Evolutionary conservation across 257 asterid genomes (phyloP), one percentile per base, ranked within the genome.

Genomic region (Thymus mandschuricus): DNA sequence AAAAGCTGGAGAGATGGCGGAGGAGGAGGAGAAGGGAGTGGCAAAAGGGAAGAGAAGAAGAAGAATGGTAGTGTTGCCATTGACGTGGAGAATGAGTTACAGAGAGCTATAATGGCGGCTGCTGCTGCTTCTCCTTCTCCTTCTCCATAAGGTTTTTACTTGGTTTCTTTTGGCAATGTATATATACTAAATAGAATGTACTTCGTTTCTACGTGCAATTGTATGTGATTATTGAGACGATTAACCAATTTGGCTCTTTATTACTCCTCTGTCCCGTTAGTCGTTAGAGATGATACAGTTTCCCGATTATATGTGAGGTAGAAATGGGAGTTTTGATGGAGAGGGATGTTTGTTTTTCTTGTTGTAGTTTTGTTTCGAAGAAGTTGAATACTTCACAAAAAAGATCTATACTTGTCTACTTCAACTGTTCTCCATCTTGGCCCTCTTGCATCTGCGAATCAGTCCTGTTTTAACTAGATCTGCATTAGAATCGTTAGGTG

Each of bases 91-190:
- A 86, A 62, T 79, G 98, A 92, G 82, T 77, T 92, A 87, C 87
- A 92, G 86, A 88, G 82, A 84, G 98, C 98, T 50, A 88, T 92
- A 65, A 74, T 66, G 81, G 98, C 96, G 60, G 92, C 96, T 46
- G 78, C 91, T 34, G 74, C 94, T 59, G 74, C 87, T 68, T 87
- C 93, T 54, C 69, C 92, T 38, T 65, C 91, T 52, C 49, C 86
- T 43, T 72, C 85, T 12, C 34, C 73, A 0, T 79, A 65, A 81
- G 79, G 0, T 34, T 60, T 49, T 71, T 45, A 0, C 30, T 28
- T 48, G 68, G 8, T 60, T 49, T 71, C 40, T 0, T 56, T 28
- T 48, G 68, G 8, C 10, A 21, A 3, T 74, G 63, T 78, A 57
- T 67, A 49, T 74, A 49, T 74, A 68, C 28, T 38, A 61, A n/a